Base-by-base conservation (phyloP, 2,329 filamentous ascomycete genomes). In the Calonectria hongkongensis region DNA sequence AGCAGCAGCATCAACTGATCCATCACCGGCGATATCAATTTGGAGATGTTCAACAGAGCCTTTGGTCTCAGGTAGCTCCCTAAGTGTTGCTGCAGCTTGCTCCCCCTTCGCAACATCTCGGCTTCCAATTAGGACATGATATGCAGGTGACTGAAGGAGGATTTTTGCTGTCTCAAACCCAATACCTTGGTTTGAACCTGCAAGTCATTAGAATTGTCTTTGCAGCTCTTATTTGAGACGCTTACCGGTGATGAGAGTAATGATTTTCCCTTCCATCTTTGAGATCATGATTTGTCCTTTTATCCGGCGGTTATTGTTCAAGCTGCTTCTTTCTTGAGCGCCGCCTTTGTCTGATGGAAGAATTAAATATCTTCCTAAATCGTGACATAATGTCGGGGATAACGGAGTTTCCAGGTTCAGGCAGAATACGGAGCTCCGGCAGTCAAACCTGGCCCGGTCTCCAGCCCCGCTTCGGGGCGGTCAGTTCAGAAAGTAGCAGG, bases 151-250 rank as follows among this genome's bases (percentile, higher is more conserved):
- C 7, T n/a, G 47, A 8, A 72, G 39, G 27, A 69, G 70, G 15
- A 65, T 72, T 7, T 21, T 68, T 9, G 70, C 70, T 4, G 48
- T 28, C 43, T 72, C 58, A 12, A 64, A 72, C 1, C 65, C 65
- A 13, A 72, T 10, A 18, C 70, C 70, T 9, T 60, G 48, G 41
- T 72, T 72, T 3, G 65, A 50, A 30, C 70, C 70, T 72, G 8
- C 4, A 45, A 63, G 3, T 8, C 4, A n/a, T 43, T 63, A 45
- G 56, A 12, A 27, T n/a, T 45, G 30, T 28, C 15, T 3, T 13
- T 1, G 8, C 2, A 3, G 12, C 2, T 2, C 7, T 30, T 9
- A 21, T 60, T 27, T 18, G 9, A 6, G 2, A 8, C 30, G 10
- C 39, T 3, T 21, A 63, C 58, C 58, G 8, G 58, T 63, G 27